Base-by-base conservation (phyloP, 2,329 filamentous ascomycete genomes). In the Fusarium setosum region DNA sequence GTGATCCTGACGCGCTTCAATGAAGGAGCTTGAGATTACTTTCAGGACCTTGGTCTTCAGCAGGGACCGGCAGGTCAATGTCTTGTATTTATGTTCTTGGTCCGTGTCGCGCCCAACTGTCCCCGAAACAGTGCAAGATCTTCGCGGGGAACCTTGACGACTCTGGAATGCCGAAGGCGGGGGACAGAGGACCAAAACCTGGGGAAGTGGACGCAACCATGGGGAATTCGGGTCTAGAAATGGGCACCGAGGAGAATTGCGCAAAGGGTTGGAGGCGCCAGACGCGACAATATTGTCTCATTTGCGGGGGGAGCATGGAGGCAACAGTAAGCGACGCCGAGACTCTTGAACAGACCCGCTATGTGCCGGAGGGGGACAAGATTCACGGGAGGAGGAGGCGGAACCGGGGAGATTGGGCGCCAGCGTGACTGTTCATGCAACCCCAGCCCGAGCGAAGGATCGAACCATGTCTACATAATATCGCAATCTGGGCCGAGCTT, bases 201-300 rank as follows among this genome's bases (percentile, higher is more conserved):
- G 54, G 68, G 65, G 54, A 51, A 67, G 31, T 57, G 37, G 40
- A 47, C 13, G 29, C 17, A 34, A 49, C 48, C 37, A 51, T 52
- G 50, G 47, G 52, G 48, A 32, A 7, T 6, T 51, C 67, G 69
- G 69, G 5, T 26, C 12, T 34, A 71, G 53, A 70, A 67, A 23
- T 71, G 34, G 44, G 51, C 2, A 24, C 69, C 69, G 69, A 31
- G 5, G 11, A 29, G 21, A 6, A 15, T 24, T 53, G 29, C 10
- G 38, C 21, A 24, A 21, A 40, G 26, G 26, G n/a, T 51, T 35
- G 31, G 17, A 13, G n/a, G 21, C 21, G 35, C 29, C 5, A 20
- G 18, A 59, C 58, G 58, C 44, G 41, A 41, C 48, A 17, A 38
- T 59, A 34, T 42, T 40, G 44, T 31, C 24, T 51, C 48, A 29